A percentile compares a stretch with the other conserved stretches of the same genome.
Evolutionary conservation across 164 flowering plant genomes (phyloP).

Genomic region (Nelumbo lutea): DNA sequence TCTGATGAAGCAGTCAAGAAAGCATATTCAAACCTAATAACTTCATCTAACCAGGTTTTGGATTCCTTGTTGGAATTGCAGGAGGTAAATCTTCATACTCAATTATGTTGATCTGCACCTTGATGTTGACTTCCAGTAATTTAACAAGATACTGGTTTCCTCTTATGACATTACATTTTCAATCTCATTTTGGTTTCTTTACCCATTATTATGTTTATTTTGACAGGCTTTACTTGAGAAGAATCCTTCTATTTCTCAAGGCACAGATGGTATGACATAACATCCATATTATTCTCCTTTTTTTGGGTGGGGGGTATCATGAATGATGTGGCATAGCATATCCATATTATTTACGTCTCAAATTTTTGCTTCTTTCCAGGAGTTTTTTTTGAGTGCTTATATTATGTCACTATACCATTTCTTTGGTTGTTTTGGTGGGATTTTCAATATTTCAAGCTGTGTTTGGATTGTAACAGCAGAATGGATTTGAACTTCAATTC

Average conservation of each 20-base stretch:
- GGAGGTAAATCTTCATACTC: slow-evolving; percentile 42
- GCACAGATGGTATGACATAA: slow-evolving; percentile 44
- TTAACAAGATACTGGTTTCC: background rate
- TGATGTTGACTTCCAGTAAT: background rate
- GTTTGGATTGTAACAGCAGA: too few species aligned
- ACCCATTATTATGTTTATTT: background rate
- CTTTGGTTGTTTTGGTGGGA: too few species aligned
- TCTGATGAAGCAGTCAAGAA: slow-evolving; percentile 36
- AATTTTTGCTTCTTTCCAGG: background rate
- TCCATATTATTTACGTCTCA: background rate
- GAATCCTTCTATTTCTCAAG: slow-evolving; percentile 59
- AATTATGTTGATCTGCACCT: background rate
- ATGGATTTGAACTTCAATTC: too few species aligned
- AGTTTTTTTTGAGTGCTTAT: too few species aligned
- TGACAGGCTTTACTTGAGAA: slow-evolving; percentile 77
- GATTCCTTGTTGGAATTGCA: slow-evolving; percentile 66
- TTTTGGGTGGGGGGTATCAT: background rate
- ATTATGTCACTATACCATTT: too few species aligned
- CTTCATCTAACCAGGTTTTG: slow-evolving; percentile 60
- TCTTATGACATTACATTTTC: background rate
- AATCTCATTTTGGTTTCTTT: background rate
- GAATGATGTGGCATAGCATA: background rate
- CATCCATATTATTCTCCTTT: background rate
- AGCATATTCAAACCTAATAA: slow-evolving; percentile 64
- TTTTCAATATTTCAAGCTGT: too few species aligned